Conservation (phyloP, 805 yeast species). For the Blastobotrys americana region DNA sequence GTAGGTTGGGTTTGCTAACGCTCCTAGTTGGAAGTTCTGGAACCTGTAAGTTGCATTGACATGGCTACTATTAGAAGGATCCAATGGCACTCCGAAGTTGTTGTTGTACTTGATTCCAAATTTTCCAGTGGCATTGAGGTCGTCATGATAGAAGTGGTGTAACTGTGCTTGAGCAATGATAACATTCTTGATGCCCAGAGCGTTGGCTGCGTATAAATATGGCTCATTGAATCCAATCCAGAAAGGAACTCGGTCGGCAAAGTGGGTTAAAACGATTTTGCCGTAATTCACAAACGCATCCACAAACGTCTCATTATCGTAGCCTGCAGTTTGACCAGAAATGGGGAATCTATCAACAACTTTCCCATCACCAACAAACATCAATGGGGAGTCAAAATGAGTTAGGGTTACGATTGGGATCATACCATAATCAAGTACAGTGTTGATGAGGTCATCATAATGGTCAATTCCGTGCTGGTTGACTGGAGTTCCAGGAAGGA, state of each 20-base stretch:
- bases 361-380: not conserved
- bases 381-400: constrained; percentile 33
- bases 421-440: constrained; percentile 23
- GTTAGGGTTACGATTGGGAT: constrained; percentile 31
- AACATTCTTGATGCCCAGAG: constrained; percentile 16
- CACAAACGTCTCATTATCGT: constrained; percentile 25
- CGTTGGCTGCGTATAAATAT: constrained; percentile 17
- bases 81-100: constrained; percentile 27
- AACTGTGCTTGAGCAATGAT: constrained; percentile 27
- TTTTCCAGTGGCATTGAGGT: constrained; percentile 15
- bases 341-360: constrained; percentile 23
- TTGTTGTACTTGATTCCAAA: constrained; percentile 28
- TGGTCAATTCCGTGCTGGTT: constrained; percentile 28
- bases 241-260: constrained; percentile 29
- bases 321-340: constrained; percentile 25
- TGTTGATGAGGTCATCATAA: constrained; percentile 28
- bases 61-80: constrained; percentile 23
- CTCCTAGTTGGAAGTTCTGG: constrained; percentile 25
- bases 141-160: constrained; percentile 20
- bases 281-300: constrained; percentile 32
- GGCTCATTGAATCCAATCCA: constrained; percentile 34
- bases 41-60: constrained; percentile 22
- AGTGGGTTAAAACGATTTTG: constrained; percentile 28
- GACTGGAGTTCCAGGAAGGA: constrained; percentile 14
- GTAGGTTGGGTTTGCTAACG: constrained; percentile 31